A percentile compares a stretch with the other conserved stretches of the same genome.
These are phyloP conservation scores for Melastoma candidum DNA, from an alignment of 441 rosid species.

Conservation along the genomic window DNA sequence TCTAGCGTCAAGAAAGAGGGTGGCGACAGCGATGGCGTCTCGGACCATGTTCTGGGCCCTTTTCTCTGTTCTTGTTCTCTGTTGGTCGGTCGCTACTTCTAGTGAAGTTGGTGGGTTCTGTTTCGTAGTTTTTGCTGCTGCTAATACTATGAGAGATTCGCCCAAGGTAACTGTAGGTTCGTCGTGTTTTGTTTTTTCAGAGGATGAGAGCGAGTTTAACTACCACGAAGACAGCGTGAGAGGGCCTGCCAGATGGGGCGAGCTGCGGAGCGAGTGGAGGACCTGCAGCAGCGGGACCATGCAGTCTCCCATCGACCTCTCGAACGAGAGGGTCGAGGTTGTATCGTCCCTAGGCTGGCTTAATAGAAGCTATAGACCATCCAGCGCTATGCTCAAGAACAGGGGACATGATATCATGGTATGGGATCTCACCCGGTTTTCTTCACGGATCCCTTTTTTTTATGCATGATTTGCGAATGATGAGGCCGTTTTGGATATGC, in stretches of 20 bases:
- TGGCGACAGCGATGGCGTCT: no score
- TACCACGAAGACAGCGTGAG: conserved; percentile 23
- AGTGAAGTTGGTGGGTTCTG: no score
- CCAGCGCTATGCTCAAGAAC: conserved; percentile 52
- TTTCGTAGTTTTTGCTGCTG: no score
- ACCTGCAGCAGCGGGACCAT: conserved; percentile 52
- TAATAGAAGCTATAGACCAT: conserved; percentile 35
- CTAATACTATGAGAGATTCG: no score
- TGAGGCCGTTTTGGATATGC: conserved; percentile 5
- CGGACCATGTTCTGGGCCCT: no score
- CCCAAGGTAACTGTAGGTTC: neutral
- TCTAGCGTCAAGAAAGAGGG: no score
- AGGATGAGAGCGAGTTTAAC: conserved; percentile 51
- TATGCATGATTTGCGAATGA: no score
- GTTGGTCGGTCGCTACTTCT: no score
- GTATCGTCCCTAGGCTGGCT: conserved; percentile 44
- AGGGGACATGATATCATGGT: conserved; percentile 90
- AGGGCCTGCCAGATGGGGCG: conserved; percentile 67
- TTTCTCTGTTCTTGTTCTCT: no score
- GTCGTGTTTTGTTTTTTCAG: conserved; percentile 19
- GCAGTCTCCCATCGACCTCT: conserved; percentile 76
- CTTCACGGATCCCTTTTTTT: neutral
- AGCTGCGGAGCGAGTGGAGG: conserved; percentile 52
- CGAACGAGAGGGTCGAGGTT: conserved; percentile 36
- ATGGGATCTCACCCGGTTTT: conserved; percentile 4